These are phyloP conservation scores for Alternaria sp. DNA, from an alignment of 2,329 filamentous ascomycete species.

Conservation along the genomic window DNA sequence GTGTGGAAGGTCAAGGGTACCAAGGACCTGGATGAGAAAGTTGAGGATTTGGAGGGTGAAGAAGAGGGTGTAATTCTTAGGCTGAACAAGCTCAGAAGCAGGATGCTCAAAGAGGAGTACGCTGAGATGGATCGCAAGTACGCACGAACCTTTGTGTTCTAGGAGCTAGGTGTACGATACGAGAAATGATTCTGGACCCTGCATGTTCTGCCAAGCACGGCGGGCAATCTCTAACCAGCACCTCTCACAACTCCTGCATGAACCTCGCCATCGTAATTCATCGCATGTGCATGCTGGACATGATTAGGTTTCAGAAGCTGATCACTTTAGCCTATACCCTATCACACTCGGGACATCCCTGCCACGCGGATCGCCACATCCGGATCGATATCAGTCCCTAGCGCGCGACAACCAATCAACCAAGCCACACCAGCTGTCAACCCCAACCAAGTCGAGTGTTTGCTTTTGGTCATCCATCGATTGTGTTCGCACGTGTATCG, in stretches of 20 bases:
- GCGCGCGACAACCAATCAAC: conserved; percentile 22
- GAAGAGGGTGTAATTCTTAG: conserved; percentile 47
- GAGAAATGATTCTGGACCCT: not conserved
- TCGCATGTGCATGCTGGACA: conserved; percentile 6
- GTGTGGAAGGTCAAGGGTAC: conserved; percentile 43
- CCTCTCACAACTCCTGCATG: conserved; percentile 5
- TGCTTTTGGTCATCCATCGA: conserved; percentile 4
- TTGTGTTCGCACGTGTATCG: conserved; percentile 9
- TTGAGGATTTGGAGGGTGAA: conserved; percentile 47
- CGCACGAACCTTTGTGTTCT: conserved; percentile 50
- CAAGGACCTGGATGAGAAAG: conserved; percentile 38
- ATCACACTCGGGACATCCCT: conserved; percentile 21
- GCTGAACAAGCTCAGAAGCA: conserved; percentile 46
- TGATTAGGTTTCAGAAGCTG: conserved; percentile 12
- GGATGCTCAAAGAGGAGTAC: conserved; percentile 47
- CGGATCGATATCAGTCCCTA: conserved; percentile 17
- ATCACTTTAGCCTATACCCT: conserved; percentile 22
- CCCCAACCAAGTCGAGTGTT: conserved; percentile 9
- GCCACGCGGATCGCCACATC: conserved; percentile 18
- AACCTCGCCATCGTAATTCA: not conserved
- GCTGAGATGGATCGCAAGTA: conserved; percentile 49
- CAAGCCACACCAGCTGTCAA: conserved; percentile 21
- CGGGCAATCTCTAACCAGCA: not conserved
- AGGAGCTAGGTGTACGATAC: conserved; percentile 13
- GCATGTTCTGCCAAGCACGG: not conserved